These are phyloP conservation scores for Apiospora saccharicola DNA, from an alignment of 2,329 filamentous ascomycete genomes.

Conservation along the genomic window DNA sequence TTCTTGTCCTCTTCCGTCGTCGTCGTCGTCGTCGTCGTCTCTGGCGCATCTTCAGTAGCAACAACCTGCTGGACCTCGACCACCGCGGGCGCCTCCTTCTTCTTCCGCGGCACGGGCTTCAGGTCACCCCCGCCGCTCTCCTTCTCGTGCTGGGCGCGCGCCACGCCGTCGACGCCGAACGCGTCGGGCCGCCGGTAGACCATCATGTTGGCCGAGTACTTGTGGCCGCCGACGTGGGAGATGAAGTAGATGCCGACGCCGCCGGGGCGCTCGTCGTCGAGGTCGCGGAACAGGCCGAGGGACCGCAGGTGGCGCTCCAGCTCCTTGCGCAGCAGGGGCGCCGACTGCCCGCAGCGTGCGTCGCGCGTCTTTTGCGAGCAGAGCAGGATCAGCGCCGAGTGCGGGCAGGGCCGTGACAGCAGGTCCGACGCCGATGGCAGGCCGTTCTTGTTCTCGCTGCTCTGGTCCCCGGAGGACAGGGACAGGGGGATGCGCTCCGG, in stretches of 20 bases:
- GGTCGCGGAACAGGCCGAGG: constrained; percentile 83
- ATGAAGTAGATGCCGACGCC: constrained; percentile 98
- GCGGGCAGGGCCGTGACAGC: constrained; percentile 73
- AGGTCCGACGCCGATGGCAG: constrained; percentile 42
- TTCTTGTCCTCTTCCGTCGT: constrained; percentile 12
- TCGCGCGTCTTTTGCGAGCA: constrained; percentile 96
- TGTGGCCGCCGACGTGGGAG: constrained; percentile 94
- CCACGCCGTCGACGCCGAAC: constrained; percentile 59
- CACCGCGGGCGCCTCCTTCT: constrained; percentile 43
- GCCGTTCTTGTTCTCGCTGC: constrained; percentile 33
- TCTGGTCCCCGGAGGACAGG: neutral
- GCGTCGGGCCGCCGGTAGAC: constrained; percentile 76
- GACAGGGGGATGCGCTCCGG: constrained; percentile 41
- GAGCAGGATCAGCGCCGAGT: constrained; percentile 86
- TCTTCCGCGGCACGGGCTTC: constrained; percentile 40
- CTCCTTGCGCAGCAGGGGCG: constrained; percentile 86
- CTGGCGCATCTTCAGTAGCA: constrained; percentile 30
- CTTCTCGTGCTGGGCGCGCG: constrained; percentile 44
- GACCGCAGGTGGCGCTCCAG: constrained; percentile 88
- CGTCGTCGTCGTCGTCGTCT: constrained; percentile 26
- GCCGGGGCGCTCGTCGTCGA: constrained; percentile 87
- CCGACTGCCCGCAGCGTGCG: constrained; percentile 91
- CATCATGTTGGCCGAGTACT: constrained; percentile 94
- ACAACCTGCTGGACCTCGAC: constrained; percentile 7
- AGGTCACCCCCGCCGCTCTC: constrained; percentile 48